Conservation (phyloP, 352 stramenopile species). For the Pythium dissimile region DNA sequence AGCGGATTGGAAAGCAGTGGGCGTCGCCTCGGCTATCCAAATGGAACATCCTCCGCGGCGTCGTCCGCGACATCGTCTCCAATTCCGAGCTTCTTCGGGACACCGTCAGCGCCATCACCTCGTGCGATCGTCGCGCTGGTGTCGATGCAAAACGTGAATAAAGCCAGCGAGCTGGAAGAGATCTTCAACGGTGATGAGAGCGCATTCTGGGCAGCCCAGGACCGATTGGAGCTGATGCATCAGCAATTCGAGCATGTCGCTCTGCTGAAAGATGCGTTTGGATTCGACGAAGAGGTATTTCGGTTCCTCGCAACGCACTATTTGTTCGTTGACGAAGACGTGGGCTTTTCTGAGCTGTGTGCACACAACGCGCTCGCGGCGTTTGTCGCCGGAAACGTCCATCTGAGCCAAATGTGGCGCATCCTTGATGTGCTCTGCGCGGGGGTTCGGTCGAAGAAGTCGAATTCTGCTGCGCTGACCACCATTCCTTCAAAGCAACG, state of each 20-base stretch:
- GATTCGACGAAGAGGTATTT: slow-evolving; percentile 85
- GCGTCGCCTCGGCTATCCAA: slow-evolving; percentile 19
- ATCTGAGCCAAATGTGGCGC: slow-evolving; percentile 85
- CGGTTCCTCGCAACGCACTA: slow-evolving; percentile 81
- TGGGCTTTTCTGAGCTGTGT: slow-evolving; percentile 73
- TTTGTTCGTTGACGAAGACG: slow-evolving; percentile 27
- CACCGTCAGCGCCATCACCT: slow-evolving; percentile 40
- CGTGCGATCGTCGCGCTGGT: slow-evolving; percentile 67
- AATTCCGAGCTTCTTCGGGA: slow-evolving; percentile 21
- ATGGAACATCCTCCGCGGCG: slow-evolving; percentile 23
- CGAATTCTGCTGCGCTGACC: background rate
- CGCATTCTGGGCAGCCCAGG: slow-evolving; percentile 49
- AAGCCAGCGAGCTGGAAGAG: slow-evolving; percentile 52
- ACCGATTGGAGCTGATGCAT: slow-evolving; percentile 56
- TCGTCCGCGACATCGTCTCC: slow-evolving; percentile 40
- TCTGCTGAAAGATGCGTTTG: slow-evolving; percentile 78
- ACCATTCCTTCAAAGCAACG: slow-evolving; percentile 2
- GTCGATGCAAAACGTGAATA: slow-evolving; percentile 73
- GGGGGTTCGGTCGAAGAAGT: slow-evolving; percentile 19
- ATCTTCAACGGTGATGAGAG: slow-evolving; percentile 67
- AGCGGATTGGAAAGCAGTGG: slow-evolving; percentile 13
- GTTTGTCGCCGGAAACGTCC: slow-evolving; percentile 65
- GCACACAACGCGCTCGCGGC: slow-evolving; percentile 79
- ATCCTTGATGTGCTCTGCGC: slow-evolving; percentile 77
- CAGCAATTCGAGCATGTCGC: slow-evolving; percentile 61